A percentile compares a stretch with the other conserved stretches of the same genome.
phyloP scores from a whole-genome alignment of 1,139 yeast species.

The Saccharomyces pastorianus region DNA sequence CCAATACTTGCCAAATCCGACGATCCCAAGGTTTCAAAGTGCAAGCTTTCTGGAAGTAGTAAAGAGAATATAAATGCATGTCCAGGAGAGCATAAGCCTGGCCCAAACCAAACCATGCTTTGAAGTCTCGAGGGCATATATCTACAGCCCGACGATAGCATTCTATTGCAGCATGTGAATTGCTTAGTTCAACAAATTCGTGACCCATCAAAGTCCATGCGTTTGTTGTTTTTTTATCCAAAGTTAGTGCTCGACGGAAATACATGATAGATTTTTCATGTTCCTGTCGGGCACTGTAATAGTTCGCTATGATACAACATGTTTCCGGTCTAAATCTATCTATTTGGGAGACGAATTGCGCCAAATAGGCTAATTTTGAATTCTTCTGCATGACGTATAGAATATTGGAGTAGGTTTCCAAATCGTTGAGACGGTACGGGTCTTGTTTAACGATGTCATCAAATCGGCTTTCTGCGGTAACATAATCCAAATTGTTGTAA shows the following conservation, averaged over 20 bases:
- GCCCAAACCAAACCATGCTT: constrained; percentile 98
- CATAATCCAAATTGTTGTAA: constrained; percentile 74
- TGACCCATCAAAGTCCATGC: constrained; percentile 99
- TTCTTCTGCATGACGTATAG: constrained; percentile 88
- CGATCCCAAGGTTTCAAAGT: constrained; percentile 81
- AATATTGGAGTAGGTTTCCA: constrained; percentile 88
- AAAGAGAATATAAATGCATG: constrained; percentile 87
- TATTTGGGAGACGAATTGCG: constrained; percentile 74
- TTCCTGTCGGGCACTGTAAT: constrained; percentile 83
- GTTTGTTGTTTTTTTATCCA: constrained; percentile 72
- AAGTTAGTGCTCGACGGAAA: constrained; percentile 78
- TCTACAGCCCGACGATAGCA: constrained; percentile 87
- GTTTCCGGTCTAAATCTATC: constrained; percentile 92
- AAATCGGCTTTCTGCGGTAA: constrained; percentile 68
- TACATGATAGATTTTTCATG: constrained; percentile 93
- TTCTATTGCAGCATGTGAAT: constrained; percentile 96
- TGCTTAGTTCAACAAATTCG: constrained; percentile 91
- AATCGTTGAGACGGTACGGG: constrained; percentile 81
- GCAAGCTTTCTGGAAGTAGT: constrained; percentile 88
- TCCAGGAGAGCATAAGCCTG: constrained; percentile 96
- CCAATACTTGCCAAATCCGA: constrained; percentile 96
- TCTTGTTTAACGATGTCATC: constrained; percentile 68
- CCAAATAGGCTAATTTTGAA: constrained; percentile 74
- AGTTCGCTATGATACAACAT: constrained; percentile 89
- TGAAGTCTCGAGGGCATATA: constrained; percentile 77